Percentiles rank a stretch among this genome's conserved stretches.
These are phyloP conservation scores for Monilinia vaccinii-corymbosi DNA, from an alignment of 2,329 filamentous ascomycete species.

Conservation along the genomic window DNA sequence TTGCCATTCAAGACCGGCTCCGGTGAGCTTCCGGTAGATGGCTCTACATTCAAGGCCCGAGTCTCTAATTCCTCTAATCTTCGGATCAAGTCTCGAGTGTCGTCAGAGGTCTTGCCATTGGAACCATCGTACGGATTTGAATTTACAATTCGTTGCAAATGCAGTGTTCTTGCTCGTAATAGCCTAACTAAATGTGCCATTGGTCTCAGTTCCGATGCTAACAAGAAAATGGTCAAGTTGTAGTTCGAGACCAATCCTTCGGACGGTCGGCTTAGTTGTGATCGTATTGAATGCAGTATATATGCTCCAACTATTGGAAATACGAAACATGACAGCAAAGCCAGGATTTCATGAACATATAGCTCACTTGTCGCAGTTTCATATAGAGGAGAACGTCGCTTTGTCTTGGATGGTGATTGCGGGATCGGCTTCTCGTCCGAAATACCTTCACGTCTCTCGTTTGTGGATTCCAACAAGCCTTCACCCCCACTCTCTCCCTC, in stretches of 20 bases:
- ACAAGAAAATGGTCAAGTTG: constrained; percentile 82
- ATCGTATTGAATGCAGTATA: constrained; percentile 71
- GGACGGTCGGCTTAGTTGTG: constrained; percentile 71
- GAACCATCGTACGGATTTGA: constrained; percentile 38
- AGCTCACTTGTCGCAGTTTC: constrained; percentile 51
- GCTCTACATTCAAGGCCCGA: constrained; percentile 37
- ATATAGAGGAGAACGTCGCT: constrained; percentile 18
- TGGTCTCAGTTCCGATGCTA: constrained; percentile 79
- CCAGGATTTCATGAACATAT: constrained; percentile 63
- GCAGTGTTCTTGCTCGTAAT: constrained; percentile 67
- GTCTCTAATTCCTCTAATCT: constrained; percentile 64
- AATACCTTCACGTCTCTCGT: constrained; percentile 23
- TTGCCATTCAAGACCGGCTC: constrained; percentile 32
- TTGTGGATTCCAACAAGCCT: constrained; percentile 23
- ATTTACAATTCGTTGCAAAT: constrained; percentile 67
- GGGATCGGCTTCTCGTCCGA: constrained; percentile 5
- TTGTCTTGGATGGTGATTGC: constrained; percentile 18
- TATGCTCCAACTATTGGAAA: constrained; percentile 74
- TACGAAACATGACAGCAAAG: constrained; percentile 69
- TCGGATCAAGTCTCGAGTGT: constrained; percentile 48
- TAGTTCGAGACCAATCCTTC: constrained; percentile 87
- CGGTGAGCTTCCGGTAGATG: constrained; percentile 16
- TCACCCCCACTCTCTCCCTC: constrained; percentile 40
- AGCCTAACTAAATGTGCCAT: constrained; percentile 74
- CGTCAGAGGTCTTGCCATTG: constrained; percentile 22